Evolutionary conservation across 306 rosid genomes (phyloP).

Genomic region (Canavalia ensiformis): DNA sequence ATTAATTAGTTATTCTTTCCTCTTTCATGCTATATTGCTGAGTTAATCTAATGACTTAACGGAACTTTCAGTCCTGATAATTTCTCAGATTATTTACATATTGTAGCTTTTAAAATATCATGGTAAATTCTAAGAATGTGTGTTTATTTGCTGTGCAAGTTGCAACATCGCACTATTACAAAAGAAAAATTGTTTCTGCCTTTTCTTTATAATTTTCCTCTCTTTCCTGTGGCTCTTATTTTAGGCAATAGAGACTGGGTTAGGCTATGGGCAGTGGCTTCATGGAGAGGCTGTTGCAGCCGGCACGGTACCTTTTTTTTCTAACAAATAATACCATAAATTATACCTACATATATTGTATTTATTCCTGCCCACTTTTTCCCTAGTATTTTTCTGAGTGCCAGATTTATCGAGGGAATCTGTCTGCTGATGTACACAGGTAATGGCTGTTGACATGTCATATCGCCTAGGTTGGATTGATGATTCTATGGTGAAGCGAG

Average conservation of each 20-base stretch:
- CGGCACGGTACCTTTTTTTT: slow-evolving; percentile 69
- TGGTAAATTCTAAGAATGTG: slow-evolving; percentile 8
- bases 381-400: background rate
- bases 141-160: slow-evolving; percentile 16
- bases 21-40: slow-evolving; percentile 26
- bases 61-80: background rate
- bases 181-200: background rate
- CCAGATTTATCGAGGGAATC: slow-evolving; percentile 33
- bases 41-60: slow-evolving; percentile 2
- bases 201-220: slow-evolving; percentile 25
- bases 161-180: slow-evolving; percentile 21
- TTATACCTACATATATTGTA: slow-evolving; percentile 23
- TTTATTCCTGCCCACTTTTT: slow-evolving; percentile 15
- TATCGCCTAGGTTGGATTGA: slow-evolving; percentile 96
- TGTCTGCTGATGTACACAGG: slow-evolving; percentile 63
- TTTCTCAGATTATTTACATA: slow-evolving; percentile 8
- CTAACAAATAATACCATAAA: background rate
- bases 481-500: slow-evolving; percentile 83
- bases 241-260: slow-evolving; percentile 91
- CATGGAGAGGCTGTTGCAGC: slow-evolving; percentile 99
- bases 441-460: slow-evolving; percentile 97
- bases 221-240: slow-evolving; percentile 42
- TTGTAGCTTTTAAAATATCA: slow-evolving; percentile 23
- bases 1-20: slow-evolving; percentile 7
- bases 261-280: slow-evolving; percentile 96